Conservation (phyloP, 768 basidiomycete genomes). For the Leucosporidium scottii region DNA sequence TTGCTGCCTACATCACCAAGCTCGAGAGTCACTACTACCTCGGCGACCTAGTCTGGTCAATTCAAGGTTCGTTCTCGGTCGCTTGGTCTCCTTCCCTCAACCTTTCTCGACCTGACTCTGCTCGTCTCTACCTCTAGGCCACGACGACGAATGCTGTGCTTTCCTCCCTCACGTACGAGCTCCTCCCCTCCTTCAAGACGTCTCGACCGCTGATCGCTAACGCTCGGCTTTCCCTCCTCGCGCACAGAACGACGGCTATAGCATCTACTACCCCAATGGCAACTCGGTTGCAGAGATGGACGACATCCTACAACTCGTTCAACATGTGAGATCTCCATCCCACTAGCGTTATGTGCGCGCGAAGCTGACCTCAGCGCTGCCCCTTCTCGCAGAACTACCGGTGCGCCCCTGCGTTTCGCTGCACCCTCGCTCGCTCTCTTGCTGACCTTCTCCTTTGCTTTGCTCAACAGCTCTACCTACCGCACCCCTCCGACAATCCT, state of each 20-base stretch:
- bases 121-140: background rate
- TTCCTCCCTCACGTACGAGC: slow-evolving; percentile 7
- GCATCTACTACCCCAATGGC: background rate
- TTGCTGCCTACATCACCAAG: slow-evolving; percentile 10
- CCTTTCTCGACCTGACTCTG: too few relatives aligned
- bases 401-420: background rate
- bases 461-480: background rate
- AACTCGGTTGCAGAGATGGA: background rate
- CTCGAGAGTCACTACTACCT: slow-evolving; percentile 12
- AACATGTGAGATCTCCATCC: background rate
- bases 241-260: slow-evolving; percentile 9
- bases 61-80: background rate
- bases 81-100: background rate
- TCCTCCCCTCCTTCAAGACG: background rate
- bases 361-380: too few relatives aligned
- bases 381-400: background rate
- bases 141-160: slow-evolving; percentile 23
- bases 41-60: slow-evolving; percentile 15
- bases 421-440: background rate
- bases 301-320: background rate
- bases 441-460: too few relatives aligned
- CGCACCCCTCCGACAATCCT: background rate
- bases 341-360: background rate
- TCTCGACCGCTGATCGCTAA: background rate
- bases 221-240: background rate